Percentiles rank a stretch among this genome's conserved stretches.
phyloP scores from a whole-genome alignment of 2,329 filamentous ascomycete genomes.

The Fonsecaea multimorphosa region DNA sequence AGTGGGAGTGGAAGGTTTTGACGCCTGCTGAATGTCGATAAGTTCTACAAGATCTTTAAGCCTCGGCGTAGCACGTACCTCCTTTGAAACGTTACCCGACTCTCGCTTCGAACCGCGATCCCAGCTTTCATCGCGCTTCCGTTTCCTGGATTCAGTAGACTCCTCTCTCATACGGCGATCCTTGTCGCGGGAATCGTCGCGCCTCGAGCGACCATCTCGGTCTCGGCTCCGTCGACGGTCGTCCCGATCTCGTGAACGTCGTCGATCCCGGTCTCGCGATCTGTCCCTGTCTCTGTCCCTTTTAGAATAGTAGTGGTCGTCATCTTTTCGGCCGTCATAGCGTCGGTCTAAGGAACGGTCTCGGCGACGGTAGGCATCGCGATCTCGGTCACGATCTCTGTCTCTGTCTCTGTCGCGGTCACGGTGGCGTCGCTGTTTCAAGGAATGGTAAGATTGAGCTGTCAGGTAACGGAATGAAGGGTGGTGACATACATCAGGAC shows the following conservation, averaged over 20 bases:
- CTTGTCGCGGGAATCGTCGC: slow-evolving; percentile 74
- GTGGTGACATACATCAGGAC: slow-evolving; percentile 53
- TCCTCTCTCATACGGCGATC: slow-evolving; percentile 68
- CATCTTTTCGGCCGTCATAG: slow-evolving; percentile 65
- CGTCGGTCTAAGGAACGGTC: slow-evolving; percentile 69
- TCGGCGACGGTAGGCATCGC: slow-evolving; percentile 68
- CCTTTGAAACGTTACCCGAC: slow-evolving; percentile 58
- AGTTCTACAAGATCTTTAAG: slow-evolving; percentile 35
- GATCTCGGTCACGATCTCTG: slow-evolving; percentile 55
- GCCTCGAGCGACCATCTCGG: slow-evolving; percentile 70
- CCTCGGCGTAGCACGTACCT: slow-evolving; percentile 57
- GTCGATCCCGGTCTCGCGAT: slow-evolving; percentile 70
- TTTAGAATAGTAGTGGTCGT: slow-evolving; percentile 67
- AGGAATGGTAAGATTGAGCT: slow-evolving; percentile 15
- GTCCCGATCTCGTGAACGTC: slow-evolving; percentile 63
- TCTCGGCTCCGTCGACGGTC: slow-evolving; percentile 69
- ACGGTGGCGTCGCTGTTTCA: slow-evolving; percentile 38
- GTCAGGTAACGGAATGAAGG: neutral
- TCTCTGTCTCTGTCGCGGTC: slow-evolving; percentile 53
- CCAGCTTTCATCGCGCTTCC: slow-evolving; percentile 69
- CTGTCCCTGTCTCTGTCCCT: slow-evolving; percentile 69
- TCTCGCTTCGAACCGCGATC: slow-evolving; percentile 60
- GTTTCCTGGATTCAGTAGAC: slow-evolving; percentile 73
- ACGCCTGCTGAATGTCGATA: slow-evolving; percentile 51
- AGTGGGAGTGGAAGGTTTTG: slow-evolving; percentile 59